phyloP scores from a whole-genome alignment of 192 early-diverging fungal species.

The Piromyces sp. region DNA sequence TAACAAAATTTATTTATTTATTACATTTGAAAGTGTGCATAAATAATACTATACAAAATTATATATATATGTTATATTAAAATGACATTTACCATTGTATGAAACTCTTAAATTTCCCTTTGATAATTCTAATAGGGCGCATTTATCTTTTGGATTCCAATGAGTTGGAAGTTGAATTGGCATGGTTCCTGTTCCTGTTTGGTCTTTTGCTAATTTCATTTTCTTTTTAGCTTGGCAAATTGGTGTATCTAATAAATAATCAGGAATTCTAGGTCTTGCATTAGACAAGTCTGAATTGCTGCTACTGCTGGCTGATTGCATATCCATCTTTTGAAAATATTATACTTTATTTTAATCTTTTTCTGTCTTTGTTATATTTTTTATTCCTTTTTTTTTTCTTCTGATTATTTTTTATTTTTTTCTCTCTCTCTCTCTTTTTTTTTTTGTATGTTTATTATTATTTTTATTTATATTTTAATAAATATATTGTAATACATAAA shows the following conservation, averaged over 20 bases:
- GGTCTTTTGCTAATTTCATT: background rate
- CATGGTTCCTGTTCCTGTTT: background rate
- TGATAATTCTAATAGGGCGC: slow-evolving; percentile 21
- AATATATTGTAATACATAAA: too few species aligned
- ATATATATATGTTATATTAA: background rate
- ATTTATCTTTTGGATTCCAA: slow-evolving; percentile 46
- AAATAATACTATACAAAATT: too few species aligned
- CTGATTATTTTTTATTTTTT: background rate
- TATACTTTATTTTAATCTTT: too few species aligned
- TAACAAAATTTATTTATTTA: too few species aligned
- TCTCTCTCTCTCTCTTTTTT: background rate
- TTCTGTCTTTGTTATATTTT: background rate
- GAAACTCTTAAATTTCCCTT: slow-evolving; percentile 15
- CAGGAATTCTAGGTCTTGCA: background rate
- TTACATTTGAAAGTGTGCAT: too few species aligned
- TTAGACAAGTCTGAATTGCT: background rate
- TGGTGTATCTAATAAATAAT: background rate
- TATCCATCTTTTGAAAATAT: background rate
- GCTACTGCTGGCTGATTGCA: background rate
- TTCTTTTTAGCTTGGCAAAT: background rate
- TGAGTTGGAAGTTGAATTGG: slow-evolving; percentile 21
- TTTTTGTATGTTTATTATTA: background rate
- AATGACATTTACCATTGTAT: slow-evolving; percentile 25
- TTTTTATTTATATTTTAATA: background rate
- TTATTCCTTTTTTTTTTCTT: background rate